Percentiles rank a stretch among this genome's conserved stretches.
Evolutionary conservation across 169 alveolate species (phyloP).

Genomic region (Eimeria tenella): DNA sequence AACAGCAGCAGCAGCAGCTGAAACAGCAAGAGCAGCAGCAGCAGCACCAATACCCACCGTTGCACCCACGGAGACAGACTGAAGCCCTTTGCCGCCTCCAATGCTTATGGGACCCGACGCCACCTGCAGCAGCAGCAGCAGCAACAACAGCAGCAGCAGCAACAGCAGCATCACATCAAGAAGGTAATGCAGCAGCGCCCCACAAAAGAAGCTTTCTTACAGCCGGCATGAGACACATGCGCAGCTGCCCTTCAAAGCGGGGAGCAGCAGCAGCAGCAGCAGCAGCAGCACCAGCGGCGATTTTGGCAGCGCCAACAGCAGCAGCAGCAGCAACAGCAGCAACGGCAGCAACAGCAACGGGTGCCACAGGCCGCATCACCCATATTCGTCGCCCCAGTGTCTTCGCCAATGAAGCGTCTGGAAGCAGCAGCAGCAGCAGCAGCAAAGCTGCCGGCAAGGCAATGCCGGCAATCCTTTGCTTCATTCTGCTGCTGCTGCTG

Average conservation of each 20-base stretch:
- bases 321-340: slow-evolving; percentile 5
- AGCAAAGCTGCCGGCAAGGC: not conserved
- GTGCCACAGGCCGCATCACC: not conserved
- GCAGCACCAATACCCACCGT: not conserved
- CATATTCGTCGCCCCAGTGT: not conserved
- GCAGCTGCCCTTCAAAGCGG: not conserved
- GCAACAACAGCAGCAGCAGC: slow-evolving; percentile 16
- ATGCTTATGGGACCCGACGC: not conserved
- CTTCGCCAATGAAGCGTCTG: not conserved
- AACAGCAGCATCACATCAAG: not conserved
- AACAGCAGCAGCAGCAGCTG: slow-evolving; percentile 10
- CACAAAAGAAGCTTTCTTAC: no score
- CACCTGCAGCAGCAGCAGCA: slow-evolving; percentile 28
- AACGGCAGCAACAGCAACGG: not conserved
- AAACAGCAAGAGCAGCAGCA: slow-evolving; percentile 10
- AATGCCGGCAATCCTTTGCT: no score
- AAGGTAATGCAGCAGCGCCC: not conserved
- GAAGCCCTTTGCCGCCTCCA: not conserved
- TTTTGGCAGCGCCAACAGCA: not conserved
- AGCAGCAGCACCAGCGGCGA: not conserved
- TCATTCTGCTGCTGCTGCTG: not conserved
- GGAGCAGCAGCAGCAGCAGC: not conserved
- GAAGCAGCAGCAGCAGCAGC: not conserved
- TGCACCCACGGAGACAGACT: slow-evolving; percentile 15
- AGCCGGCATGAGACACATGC: no score